phyloP scores from a whole-genome alignment of 805 yeast genomes.

The Starmerella apis region DNA sequence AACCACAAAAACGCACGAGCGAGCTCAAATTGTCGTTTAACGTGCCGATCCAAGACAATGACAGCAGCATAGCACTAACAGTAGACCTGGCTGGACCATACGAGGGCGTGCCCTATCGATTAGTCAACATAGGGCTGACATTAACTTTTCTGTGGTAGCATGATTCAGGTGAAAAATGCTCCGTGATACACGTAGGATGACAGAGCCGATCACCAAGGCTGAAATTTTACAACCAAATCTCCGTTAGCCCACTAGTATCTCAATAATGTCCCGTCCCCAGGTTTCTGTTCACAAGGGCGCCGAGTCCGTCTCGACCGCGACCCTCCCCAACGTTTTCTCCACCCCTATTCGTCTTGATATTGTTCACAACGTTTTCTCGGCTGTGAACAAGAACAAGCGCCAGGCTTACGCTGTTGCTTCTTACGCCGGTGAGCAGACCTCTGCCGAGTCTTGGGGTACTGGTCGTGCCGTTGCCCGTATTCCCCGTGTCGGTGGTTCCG shows the following conservation, averaged over 20 bases:
- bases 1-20: neutral
- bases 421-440: slow-evolving; percentile 99
- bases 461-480: slow-evolving; percentile 99
- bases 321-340: slow-evolving; percentile 97
- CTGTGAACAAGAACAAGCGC: slow-evolving; percentile 99
- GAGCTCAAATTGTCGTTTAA: neutral
- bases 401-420: slow-evolving; percentile 99
- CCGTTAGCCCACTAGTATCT: slow-evolving; percentile 1
- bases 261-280: slow-evolving; percentile 65
- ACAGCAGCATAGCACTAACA: neutral
- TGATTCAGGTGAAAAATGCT: neutral
- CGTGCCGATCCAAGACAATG: neutral
- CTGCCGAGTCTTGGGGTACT: slow-evolving; percentile 99
- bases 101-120: neutral
- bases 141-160: neutral
- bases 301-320: slow-evolving; percentile 69
- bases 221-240: neutral
- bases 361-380: slow-evolving; percentile 97
- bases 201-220: neutral
- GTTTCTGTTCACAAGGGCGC: slow-evolving; percentile 92
- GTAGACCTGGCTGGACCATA: neutral
- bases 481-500: slow-evolving; percentile 99
- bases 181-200: neutral
- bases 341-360: slow-evolving; percentile 99
- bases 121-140: slow-evolving; percentile 4